phyloP scores from a whole-genome alignment of 2,329 filamentous ascomycete genomes.

The Xylariales sp. region DNA sequence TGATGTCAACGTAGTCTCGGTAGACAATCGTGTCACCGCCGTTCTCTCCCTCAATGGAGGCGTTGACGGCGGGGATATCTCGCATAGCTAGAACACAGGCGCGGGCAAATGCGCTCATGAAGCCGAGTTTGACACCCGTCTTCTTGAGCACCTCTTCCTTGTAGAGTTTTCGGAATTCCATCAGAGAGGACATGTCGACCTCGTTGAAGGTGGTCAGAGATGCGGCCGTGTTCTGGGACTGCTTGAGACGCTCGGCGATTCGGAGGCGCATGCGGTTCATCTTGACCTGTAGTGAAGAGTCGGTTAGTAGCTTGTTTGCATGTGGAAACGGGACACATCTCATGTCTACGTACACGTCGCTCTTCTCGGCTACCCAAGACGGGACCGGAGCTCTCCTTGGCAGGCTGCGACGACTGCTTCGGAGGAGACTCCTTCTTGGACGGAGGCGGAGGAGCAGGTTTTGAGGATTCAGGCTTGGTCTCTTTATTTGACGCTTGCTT shows the following conservation, averaged over 20 bases:
- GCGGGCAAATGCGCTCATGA: conserved; percentile 96
- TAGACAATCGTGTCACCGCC: conserved; percentile 98
- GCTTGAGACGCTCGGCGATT: conserved; percentile 96
- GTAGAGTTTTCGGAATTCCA: conserved; percentile 96
- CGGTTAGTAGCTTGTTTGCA: too few relatives aligned
- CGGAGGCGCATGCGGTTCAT: conserved; percentile 99
- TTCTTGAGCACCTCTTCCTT: conserved; percentile 96
- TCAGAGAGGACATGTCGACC: conserved; percentile 96
- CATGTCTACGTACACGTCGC: conserved; percentile 63
- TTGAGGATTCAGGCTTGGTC: conserved; percentile 31
- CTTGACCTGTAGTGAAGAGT: conserved; percentile 65
- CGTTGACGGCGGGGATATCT: conserved; percentile 91
- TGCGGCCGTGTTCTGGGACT: conserved; percentile 97
- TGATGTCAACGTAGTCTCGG: conserved; percentile 96
- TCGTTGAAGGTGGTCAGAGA: conserved; percentile 98
- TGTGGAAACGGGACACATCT: neutral
- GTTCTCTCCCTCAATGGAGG: conserved; percentile 92
- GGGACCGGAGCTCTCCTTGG: conserved; percentile 36
- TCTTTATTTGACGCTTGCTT: conserved; percentile 39
- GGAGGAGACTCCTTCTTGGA: conserved; percentile 32
- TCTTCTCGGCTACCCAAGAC: conserved; percentile 74
- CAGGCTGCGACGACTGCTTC: conserved; percentile 32
- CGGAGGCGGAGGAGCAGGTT: conserved; percentile 29
- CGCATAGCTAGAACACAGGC: conserved; percentile 89
- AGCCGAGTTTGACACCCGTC: conserved; percentile 96